Base-by-base conservation (phyloP, 495 filamentous ascomycete genomes). In the Astrothelium macrocarpum region DNA sequence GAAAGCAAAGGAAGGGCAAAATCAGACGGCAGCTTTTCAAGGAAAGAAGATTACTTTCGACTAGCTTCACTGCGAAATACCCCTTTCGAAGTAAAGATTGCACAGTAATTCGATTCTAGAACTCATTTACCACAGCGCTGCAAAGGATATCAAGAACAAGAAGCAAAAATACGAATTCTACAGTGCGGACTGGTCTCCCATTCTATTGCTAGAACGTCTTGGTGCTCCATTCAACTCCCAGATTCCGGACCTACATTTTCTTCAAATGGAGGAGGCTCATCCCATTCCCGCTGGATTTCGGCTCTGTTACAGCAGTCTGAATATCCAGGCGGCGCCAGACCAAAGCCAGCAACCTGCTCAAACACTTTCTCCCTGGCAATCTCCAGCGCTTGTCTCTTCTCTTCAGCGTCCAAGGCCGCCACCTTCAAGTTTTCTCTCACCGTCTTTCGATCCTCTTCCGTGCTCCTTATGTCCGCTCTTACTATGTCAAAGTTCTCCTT, bases 41-140 rank as follows among this genome's bases (percentile, higher is more conserved):
- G 95, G 94, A 49, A 94, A 87, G 81, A 97, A 96, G 80, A 85
- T 96, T 59, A 82, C 83, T 0, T 98, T 98, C 78, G 90, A 96
- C 75, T 97, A 69, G 74, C 18, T 5, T 2, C 9, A 39, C 11
- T 56, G 9, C 29, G 7, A 56, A 25, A 29, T 56, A 56, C 45
- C 49, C 49, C 12, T 11, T 56, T 9, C 5, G 7, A 0, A 28
- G 20, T 16, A 25, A 56, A 29, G 9, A 12, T 10, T 28, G 20
- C 2, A 56, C 9, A 56, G 9, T n/a, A 28, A 0, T 7, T 29
- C 20, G 23, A 5, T 20, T n/a, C 1, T 20, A n/a, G 18, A 49
- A 49, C 23, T 20, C 45, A 5, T 20, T 49, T 11, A 4, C 2
- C 11, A 9, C 20, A 9, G 7, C 12, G 16, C 25, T 9, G 25